Evolutionary conservation across 1,284 basidiomycete genomes (phyloP).

Genomic region (Sanghuangporus weigelae): DNA sequence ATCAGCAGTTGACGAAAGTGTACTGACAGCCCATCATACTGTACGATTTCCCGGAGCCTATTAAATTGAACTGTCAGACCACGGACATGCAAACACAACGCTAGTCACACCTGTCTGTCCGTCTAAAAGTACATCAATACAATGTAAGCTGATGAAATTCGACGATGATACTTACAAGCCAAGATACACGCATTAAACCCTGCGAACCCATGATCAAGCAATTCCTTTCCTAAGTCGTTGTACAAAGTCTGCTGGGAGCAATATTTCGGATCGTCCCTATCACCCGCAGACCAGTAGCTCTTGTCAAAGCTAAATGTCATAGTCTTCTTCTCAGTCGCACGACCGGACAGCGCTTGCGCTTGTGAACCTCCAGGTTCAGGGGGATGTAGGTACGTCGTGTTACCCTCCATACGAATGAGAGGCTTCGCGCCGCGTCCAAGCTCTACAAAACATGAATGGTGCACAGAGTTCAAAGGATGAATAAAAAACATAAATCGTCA

Average conservation of each 20-base stretch:
- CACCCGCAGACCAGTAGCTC: conserved; percentile 91
- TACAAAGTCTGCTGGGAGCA: conserved; percentile 93
- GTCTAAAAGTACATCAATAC: conserved; percentile 39
- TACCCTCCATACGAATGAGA: conserved; percentile 90
- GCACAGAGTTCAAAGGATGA: conserved; percentile 10
- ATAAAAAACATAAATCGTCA: conserved; percentile 4
- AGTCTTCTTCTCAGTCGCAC: conserved; percentile 82
- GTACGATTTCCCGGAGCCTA: conserved; percentile 86
- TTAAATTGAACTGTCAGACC: conserved; percentile 11
- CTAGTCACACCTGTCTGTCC: conserved; percentile 74
- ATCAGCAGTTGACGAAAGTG: conserved; percentile 19
- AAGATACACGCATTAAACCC: conserved; percentile 98
- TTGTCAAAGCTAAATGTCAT: conserved; percentile 94
- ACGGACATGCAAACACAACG: conserved; percentile 1
- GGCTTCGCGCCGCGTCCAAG: conserved; percentile 86
- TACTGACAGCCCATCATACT: conserved; percentile 98
- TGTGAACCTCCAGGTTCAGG: conserved; percentile 72
- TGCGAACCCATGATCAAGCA: conserved; percentile 91
- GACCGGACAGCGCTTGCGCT: conserved; percentile 51
- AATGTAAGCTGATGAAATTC: conserved; percentile 7
- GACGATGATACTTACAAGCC: conserved; percentile 69
- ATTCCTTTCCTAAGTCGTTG: conserved; percentile 90
- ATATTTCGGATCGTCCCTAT: conserved; percentile 81
- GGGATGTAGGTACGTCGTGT: conserved; percentile 86
- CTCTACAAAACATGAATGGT: conserved; percentile 46